phyloP scores from a whole-genome alignment of 164 flowering plant species.

The Umbilicus rupestris region DNA sequence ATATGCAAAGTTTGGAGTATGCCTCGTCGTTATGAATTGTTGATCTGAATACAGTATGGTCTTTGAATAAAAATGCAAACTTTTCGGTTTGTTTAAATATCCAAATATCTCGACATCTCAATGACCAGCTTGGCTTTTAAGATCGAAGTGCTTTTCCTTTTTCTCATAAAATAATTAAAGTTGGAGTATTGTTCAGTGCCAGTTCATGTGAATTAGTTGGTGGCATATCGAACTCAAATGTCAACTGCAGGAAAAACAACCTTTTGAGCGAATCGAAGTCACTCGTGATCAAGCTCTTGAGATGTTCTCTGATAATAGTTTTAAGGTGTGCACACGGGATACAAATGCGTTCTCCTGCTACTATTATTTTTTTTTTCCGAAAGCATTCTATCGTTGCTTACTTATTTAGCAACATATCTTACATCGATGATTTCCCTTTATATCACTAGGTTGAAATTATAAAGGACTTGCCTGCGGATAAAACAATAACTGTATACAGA shows the following conservation, averaged over 20 bases:
- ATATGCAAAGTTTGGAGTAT: too few species aligned
- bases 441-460: slow-evolving; percentile 73
- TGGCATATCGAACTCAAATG: not conserved
- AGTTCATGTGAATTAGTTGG: not conserved
- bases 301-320: slow-evolving; percentile 81
- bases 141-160: not conserved
- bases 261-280: slow-evolving; percentile 97
- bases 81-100: not conserved
- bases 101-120: not conserved
- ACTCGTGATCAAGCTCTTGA: slow-evolving; percentile 84
- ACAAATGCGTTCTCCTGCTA: not conserved
- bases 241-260: slow-evolving; percentile 73
- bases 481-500: slow-evolving; percentile 96
- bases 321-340: slow-evolving; percentile 43
- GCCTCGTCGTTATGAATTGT: too few species aligned
- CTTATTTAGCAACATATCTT: slow-evolving; percentile 2
- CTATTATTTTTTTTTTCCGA: not conserved
- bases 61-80: not conserved
- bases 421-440: not conserved
- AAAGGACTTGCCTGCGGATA: slow-evolving; percentile 79
- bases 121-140: not conserved
- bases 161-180: not conserved
- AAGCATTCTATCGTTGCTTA: not conserved
- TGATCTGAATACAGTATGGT: not conserved
- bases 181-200: not conserved